Conservation (phyloP, 2,329 filamentous ascomycete genomes). For the Colletotrichum gigasporum region DNA sequence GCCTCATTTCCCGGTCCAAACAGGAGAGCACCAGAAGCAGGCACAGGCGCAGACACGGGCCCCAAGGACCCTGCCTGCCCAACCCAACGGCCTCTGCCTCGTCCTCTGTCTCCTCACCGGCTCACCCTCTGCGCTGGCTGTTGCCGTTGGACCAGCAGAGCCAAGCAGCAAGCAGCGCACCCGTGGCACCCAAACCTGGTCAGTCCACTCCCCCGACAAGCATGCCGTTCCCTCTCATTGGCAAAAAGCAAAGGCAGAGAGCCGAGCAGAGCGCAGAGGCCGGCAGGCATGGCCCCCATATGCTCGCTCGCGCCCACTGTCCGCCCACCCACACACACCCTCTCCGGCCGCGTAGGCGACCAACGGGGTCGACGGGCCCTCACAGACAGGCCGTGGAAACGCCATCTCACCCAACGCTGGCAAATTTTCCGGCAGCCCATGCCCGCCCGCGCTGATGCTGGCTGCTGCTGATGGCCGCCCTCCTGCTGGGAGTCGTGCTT, state of each 20-base stretch:
- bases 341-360: constrained; percentile 12
- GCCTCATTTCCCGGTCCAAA: not conserved
- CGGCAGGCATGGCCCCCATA: constrained; percentile 13
- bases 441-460: constrained; percentile 8
- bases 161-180: too few relatives aligned
- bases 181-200: not conserved
- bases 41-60: too few relatives aligned
- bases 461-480: not conserved
- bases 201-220: not conserved
- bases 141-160: too few relatives aligned
- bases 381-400: constrained; percentile 20
- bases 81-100: too few relatives aligned
- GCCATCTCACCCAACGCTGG: constrained; percentile 18
- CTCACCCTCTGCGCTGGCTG: too few relatives aligned
- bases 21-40: too few relatives aligned
- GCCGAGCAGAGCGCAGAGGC: not conserved
- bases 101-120: too few relatives aligned
- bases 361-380: not conserved
- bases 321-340: not conserved
- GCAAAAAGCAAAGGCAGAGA: constrained; percentile 8
- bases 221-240: not conserved
- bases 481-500: not conserved
- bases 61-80: too few relatives aligned
- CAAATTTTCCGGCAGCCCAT: constrained; percentile 25
- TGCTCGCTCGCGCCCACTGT: not conserved